These are phyloP conservation scores for Diophrys sp. DNA, from an alignment of 73 alveolate genomes.

Conservation along the genomic window DNA sequence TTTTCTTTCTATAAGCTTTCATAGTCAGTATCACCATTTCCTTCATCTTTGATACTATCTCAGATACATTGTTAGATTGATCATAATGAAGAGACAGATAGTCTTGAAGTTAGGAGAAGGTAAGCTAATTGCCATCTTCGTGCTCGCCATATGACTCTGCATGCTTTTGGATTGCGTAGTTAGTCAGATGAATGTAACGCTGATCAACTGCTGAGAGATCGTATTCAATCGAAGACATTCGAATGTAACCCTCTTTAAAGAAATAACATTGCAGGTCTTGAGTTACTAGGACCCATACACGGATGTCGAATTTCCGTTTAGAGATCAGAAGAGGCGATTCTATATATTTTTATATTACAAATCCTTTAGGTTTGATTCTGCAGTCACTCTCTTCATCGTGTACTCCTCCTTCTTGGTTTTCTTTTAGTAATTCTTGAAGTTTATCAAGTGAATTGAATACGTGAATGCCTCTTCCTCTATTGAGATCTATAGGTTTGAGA, in stretches of 20 bases:
- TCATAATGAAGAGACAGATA: constrained; percentile 40
- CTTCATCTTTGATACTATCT: constrained; percentile 53
- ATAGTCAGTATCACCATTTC: constrained; percentile 35
- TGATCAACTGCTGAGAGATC: constrained; percentile 53
- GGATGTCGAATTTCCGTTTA: constrained; percentile 50
- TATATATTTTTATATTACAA: constrained; percentile 63
- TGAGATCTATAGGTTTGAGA: constrained; percentile 74
- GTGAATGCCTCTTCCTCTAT: constrained; percentile 86
- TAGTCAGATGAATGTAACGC: constrained; percentile 77
- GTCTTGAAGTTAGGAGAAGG: constrained; percentile 58
- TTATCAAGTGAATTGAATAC: constrained; percentile 59
- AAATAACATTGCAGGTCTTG: constrained; percentile 23
- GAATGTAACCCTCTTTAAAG: constrained; percentile 58
- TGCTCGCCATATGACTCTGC: constrained; percentile 68
- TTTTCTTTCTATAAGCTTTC: constrained; percentile 39
- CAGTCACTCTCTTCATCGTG: background rate
- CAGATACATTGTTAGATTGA: background rate
- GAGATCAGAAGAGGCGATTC: constrained; percentile 46
- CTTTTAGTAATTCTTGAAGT: constrained; percentile 33
- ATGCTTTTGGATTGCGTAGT: constrained; percentile 76
- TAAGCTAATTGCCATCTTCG: constrained; percentile 84
- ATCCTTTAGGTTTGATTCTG: constrained; percentile 40
- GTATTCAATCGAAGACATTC: constrained; percentile 25
- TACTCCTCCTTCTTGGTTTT: constrained; percentile 46
- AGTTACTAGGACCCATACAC: constrained; percentile 56